These are phyloP conservation scores for Ogataea dorogensis DNA, from an alignment of 805 yeast species.

Conservation along the genomic window DNA sequence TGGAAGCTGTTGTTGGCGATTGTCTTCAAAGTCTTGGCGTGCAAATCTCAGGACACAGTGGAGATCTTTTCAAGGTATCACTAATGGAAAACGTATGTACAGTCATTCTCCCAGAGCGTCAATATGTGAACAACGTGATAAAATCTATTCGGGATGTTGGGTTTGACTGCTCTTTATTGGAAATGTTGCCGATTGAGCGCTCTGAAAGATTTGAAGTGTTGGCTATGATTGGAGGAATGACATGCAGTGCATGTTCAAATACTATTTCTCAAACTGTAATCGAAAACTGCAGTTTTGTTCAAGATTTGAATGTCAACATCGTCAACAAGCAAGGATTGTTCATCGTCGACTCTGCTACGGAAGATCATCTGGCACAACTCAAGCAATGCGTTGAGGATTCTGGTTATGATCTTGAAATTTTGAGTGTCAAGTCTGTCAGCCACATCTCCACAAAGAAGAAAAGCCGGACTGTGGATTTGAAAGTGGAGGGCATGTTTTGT, in stretches of 20 bases:
- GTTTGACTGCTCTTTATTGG: slow-evolving; percentile 50
- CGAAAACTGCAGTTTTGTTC: slow-evolving; percentile 48
- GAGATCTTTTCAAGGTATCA: slow-evolving; percentile 32
- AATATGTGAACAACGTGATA: slow-evolving; percentile 48
- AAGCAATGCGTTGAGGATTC: slow-evolving; percentile 57
- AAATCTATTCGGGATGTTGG: slow-evolving; percentile 46
- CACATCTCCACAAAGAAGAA: slow-evolving; percentile 46
- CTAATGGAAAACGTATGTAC: slow-evolving; percentile 48
- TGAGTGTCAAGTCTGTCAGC: slow-evolving; percentile 43
- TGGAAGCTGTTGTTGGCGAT: slow-evolving; percentile 41
- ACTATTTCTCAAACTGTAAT: slow-evolving; percentile 50
- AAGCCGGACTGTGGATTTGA: slow-evolving; percentile 56
- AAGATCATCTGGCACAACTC: slow-evolving; percentile 38
- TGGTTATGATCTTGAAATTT: slow-evolving; percentile 60
- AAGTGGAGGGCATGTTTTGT: slow-evolving; percentile 67
- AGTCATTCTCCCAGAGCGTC: slow-evolving; percentile 52
- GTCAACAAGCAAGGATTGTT: slow-evolving; percentile 66
- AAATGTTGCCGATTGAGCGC: slow-evolving; percentile 56
- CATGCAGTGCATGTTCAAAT: slow-evolving; percentile 66
- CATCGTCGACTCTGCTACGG: slow-evolving; percentile 44
- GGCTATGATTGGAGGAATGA: slow-evolving; percentile 70
- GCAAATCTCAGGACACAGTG: slow-evolving; percentile 15
- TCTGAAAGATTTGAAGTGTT: slow-evolving; percentile 48
- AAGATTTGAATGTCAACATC: slow-evolving; percentile 52
- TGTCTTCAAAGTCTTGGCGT: slow-evolving; percentile 23